Evolutionary conservation across 352 stramenopile genomes (phyloP).

Genomic region (Globisporangium perplexum): DNA sequence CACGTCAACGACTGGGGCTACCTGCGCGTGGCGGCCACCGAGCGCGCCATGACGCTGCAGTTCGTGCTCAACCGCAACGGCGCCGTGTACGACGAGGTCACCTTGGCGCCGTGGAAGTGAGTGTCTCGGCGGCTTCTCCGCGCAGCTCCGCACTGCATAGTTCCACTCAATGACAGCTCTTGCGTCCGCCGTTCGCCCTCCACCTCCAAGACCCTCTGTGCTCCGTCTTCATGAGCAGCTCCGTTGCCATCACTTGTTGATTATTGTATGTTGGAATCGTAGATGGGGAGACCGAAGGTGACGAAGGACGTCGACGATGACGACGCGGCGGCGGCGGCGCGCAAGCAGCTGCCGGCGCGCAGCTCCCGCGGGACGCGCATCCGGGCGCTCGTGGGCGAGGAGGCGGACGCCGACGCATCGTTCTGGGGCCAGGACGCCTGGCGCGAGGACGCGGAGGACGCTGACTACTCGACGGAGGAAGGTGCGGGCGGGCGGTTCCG

Average conservation of each 20-base stretch:
- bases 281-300: not conserved
- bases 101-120: constrained; percentile 48
- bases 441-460: constrained; percentile 78
- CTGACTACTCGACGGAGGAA: constrained; percentile 87
- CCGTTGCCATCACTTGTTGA: too few relatives aligned
- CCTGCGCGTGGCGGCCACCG: constrained; percentile 52
- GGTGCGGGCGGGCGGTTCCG: too few relatives aligned
- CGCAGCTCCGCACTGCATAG: too few relatives aligned
- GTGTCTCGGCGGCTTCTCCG: too few relatives aligned
- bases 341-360: constrained; percentile 51
- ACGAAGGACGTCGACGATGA: constrained; percentile 3
- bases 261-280: too few relatives aligned
- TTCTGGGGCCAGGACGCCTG: constrained; percentile 87
- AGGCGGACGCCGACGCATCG: constrained; percentile 79
- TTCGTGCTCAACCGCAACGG: constrained; percentile 82
- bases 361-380: constrained; percentile 73
- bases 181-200: too few relatives aligned
- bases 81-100: constrained; percentile 72
- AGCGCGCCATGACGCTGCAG: constrained; percentile 61
- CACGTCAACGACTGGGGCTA: constrained; percentile 80
- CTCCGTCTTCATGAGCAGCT: too few relatives aligned
- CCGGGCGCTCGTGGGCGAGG: constrained; percentile 79
- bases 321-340: too few relatives aligned
- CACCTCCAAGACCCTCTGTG: too few relatives aligned
- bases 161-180: too few relatives aligned